These are phyloP conservation scores for Saccharomyces hybrid DNA, from an alignment of 1,139 yeast genomes.

Conservation along the genomic window DNA sequence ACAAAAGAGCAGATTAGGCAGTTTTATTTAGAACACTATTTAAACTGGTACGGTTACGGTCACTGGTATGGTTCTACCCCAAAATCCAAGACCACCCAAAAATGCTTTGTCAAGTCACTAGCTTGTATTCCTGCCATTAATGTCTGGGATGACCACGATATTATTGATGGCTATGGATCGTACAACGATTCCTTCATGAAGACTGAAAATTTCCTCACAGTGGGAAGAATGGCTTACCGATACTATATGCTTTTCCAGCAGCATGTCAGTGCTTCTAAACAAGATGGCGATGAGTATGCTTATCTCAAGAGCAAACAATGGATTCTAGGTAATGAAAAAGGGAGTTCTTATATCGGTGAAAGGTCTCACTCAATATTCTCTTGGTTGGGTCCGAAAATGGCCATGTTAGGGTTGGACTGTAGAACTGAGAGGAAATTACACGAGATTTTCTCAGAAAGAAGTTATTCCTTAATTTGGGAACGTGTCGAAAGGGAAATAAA, in stretches of 20 bases:
- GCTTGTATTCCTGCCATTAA: conserved; percentile 79
- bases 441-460: conserved; percentile 45
- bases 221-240: conserved; percentile 74
- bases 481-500: conserved; percentile 50
- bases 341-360: conserved; percentile 56
- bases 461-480: conserved; percentile 55
- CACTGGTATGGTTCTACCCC: conserved; percentile 69
- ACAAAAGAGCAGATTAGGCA: conserved; percentile 48
- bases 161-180: conserved; percentile 93
- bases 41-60: conserved; percentile 86
- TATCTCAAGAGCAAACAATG: conserved; percentile 45
- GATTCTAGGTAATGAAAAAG: conserved; percentile 45
- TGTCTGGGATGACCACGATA: conserved; percentile 85
- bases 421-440: conserved; percentile 76
- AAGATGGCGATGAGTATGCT: conserved; percentile 28
- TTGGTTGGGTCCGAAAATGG: conserved; percentile 65
- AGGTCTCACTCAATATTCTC: conserved; percentile 60
- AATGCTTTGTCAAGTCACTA: conserved; percentile 64
- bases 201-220: conserved; percentile 54
- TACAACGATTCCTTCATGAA: conserved; percentile 69
- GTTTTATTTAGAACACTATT: conserved; percentile 65
- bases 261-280: conserved; percentile 46
- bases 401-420: conserved; percentile 77
- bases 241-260: conserved; percentile 91
- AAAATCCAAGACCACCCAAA: conserved; percentile 46